Evolutionary conservation across 805 yeast species (phyloP).

Genomic region (Candida argentea): DNA sequence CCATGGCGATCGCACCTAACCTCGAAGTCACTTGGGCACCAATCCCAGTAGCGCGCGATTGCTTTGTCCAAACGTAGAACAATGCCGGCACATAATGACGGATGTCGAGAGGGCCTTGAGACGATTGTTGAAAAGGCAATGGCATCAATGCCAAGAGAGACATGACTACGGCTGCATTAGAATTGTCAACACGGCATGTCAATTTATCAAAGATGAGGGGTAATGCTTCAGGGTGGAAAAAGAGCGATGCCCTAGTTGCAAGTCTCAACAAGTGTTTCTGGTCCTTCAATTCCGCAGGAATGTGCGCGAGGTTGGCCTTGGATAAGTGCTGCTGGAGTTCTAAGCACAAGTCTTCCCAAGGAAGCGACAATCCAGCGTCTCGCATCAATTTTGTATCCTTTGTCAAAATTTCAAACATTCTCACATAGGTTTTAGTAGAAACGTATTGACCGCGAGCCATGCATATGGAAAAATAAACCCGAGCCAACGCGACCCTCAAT

Average conservation of each 20-base stretch:
- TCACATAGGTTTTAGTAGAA: constrained; percentile 49
- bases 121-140: constrained; percentile 19
- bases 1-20: constrained; percentile 50
- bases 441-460: constrained; percentile 64
- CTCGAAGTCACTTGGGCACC: constrained; percentile 60
- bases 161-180: constrained; percentile 42
- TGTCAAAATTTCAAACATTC: constrained; percentile 50
- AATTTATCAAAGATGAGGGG: constrained; percentile 42
- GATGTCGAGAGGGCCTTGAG: constrained; percentile 27
- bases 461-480: constrained; percentile 62
- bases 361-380: constrained; percentile 33
- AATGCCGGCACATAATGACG: constrained; percentile 54
- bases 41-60: constrained; percentile 36
- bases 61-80: constrained; percentile 63
- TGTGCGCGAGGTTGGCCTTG: constrained; percentile 23
- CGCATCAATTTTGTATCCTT: constrained; percentile 27
- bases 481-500: constrained; percentile 49
- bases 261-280: constrained; percentile 40
- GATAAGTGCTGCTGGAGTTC: constrained; percentile 26
- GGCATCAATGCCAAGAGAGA: constrained; percentile 51
- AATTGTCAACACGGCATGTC: constrained; percentile 41
- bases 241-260: constrained; percentile 44
- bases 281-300: constrained; percentile 37
- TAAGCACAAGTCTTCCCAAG: constrained; percentile 39
- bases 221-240: constrained; percentile 40